Base-by-base conservation (phyloP, 768 basidiomycete genomes). In the Lactifluus subvellereus region DNA sequence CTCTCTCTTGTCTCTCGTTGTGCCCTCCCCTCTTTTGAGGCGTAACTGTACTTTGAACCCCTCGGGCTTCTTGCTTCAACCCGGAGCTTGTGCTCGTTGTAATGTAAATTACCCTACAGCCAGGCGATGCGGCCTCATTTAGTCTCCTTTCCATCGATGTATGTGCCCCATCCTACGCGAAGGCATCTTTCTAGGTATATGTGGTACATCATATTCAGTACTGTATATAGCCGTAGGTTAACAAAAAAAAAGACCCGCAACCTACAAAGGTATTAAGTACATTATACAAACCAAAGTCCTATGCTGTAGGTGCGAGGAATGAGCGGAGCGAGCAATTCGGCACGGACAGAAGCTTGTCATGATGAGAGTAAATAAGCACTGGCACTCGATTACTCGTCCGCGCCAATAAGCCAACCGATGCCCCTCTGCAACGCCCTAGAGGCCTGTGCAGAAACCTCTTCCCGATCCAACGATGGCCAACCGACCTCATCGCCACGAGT, bases 371-470 rank as follows among this genome's bases (percentile, higher is more conserved):
- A 27, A 27, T 27, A 27, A 27, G 27, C 27, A 27, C 22, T 48
- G 6, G 6, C 18, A 33, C 3, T 32, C 13, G 13, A 30, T 59
- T 47, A 64, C 22, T 85, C 87, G 64, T 94, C 94, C 13, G 86
- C 89, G 47, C 96, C 96, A 61, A 98, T 86, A 33, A 98, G 78
- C 96, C 96, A 98, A 33, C 95, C 95, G 57, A 98, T 91, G 8
- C 96, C 96, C 70, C 88, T 88, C 42, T 91, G 89, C 47, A 98
- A 73, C 4, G 85, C 91, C 37, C 87, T 81, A 54, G 85, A 84
- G 2, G 92, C 92, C 68, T 88, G 86, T n/a, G 82, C 73, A 20
- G 86, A 84, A 47, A 89, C 85, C 57, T 88, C 88, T 18, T 82
- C 84, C 43, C 77, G 77, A 56, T 81, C 81, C 63, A 74, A 75